These are phyloP conservation scores for Cucurbitaria berberidis DNA, from an alignment of 2,329 filamentous ascomycete genomes.

Conservation along the genomic window DNA sequence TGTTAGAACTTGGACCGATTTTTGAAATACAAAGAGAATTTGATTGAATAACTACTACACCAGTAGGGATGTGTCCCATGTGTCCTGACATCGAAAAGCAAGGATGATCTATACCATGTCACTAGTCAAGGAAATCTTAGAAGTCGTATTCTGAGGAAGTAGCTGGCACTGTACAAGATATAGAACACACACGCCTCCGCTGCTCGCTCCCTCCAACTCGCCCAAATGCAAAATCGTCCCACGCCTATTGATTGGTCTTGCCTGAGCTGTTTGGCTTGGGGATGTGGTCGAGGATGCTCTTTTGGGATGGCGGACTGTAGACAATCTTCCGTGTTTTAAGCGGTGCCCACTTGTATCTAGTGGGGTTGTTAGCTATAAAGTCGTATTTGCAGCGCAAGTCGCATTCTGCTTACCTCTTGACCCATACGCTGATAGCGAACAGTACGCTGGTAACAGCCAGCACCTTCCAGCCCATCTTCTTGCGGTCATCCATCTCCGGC, in stretches of 20 bases:
- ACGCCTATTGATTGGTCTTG: conserved; percentile 43
- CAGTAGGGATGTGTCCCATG: conserved; percentile 7
- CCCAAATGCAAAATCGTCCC: conserved; percentile 23
- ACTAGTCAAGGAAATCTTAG: conserved; percentile 38
- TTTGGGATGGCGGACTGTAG: conserved; percentile 73
- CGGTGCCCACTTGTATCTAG: conserved; percentile 91
- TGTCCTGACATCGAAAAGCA: conserved; percentile 7
- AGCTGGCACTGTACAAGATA: conserved; percentile 49
- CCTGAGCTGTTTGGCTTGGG: conserved; percentile 38
- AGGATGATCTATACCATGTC: conserved; percentile 30
- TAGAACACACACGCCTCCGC: conserved; percentile 46
- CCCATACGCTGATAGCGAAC: conserved; percentile 89
- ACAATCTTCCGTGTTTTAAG: conserved; percentile 94
- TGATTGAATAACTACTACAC: conserved; percentile 15
- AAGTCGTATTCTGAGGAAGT: conserved; percentile 43
- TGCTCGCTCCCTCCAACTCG: conserved; percentile 26
- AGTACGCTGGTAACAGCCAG: conserved; percentile 79
- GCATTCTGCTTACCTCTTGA: conserved; percentile 72
- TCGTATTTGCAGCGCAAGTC: neutral
- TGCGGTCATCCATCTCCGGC: conserved; percentile 98
- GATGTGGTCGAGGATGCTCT: conserved; percentile 38
- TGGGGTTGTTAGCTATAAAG: conserved; percentile 33
- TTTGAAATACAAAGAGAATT: conserved; percentile 1
- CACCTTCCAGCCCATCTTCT: conserved; percentile 99
- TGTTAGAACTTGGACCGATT: no score